phyloP scores from a whole-genome alignment of 1,139 yeast species.

The Debaryomycetaceae sp. region DNA sequence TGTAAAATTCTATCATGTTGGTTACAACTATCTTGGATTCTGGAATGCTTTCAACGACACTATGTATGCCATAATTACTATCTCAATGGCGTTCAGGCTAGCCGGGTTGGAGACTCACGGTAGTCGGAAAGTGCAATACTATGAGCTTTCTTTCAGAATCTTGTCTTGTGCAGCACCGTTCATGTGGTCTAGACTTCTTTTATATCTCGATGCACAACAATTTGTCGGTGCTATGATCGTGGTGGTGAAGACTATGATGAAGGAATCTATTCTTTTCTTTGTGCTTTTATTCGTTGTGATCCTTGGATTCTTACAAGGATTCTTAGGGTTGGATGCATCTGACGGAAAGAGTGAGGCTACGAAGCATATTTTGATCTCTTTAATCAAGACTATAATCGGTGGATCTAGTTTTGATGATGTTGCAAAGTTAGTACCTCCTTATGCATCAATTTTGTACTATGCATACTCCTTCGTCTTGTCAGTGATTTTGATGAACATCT shows the following conservation, averaged over 20 bases:
- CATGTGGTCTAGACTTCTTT: conserved; percentile 77
- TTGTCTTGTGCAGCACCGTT: conserved; percentile 82
- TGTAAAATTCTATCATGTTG: conserved; percentile 72
- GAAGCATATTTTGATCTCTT: conserved; percentile 55
- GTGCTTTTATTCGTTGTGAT: conserved; percentile 67
- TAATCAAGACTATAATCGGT: conserved; percentile 70
- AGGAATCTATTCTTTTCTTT: conserved; percentile 77
- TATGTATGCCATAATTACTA: conserved; percentile 54
- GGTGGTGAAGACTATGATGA: conserved; percentile 81
- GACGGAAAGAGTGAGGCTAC: conserved; percentile 84
- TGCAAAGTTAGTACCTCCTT: conserved; percentile 75
- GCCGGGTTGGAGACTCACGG: conserved; percentile 39
- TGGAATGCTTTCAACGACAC: conserved; percentile 78
- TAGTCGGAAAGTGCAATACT: conserved; percentile 39
- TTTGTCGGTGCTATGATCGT: conserved; percentile 90
- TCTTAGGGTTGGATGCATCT: conserved; percentile 80
- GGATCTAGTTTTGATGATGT: conserved; percentile 71
- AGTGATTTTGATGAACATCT: conserved; percentile 71
- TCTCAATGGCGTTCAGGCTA: conserved; percentile 56
- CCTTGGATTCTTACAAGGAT: conserved; percentile 82
- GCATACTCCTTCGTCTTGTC: conserved; percentile 70
- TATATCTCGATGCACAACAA: conserved; percentile 73
- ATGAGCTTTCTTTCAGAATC: conserved; percentile 65
- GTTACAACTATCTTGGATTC: conserved; percentile 66
- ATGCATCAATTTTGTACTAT: conserved; percentile 75